These are phyloP conservation scores for Gaertneriomyces semiglobifer DNA, from an alignment of 192 early-diverging fungal genomes.

Conservation along the genomic window DNA sequence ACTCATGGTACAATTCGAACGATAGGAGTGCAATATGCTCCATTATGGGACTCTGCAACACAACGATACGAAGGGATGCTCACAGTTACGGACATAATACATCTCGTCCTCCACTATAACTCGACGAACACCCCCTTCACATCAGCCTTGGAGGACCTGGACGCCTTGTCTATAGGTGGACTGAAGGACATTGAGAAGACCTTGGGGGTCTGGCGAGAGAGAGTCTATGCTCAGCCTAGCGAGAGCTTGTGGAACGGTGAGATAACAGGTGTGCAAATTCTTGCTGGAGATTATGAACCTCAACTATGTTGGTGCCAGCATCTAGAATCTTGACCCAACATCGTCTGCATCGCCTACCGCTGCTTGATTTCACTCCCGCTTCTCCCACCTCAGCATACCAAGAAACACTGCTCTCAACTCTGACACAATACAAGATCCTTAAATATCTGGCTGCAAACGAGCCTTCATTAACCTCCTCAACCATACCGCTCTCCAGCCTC, in stretches of 20 bases:
- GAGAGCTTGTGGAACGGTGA: no score
- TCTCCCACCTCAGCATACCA: constrained; percentile 49
- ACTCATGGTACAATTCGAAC: constrained; percentile 14
- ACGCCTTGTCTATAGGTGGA: constrained; percentile 67
- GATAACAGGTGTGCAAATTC: background rate
- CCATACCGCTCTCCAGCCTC: no score
- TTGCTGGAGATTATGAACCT: background rate
- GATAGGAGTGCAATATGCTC: constrained; percentile 85
- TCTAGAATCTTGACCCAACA: constrained; percentile 73
- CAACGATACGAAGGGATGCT: constrained; percentile 91
- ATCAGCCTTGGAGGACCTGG: constrained; percentile 83
- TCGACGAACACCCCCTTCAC: constrained; percentile 69
- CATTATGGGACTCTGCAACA: constrained; percentile 77
- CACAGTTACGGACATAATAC: constrained; percentile 90
- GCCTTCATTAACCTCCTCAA: background rate
- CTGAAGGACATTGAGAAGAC: constrained; percentile 33
- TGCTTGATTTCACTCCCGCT: constrained; percentile 60
- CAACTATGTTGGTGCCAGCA: constrained; percentile 38
- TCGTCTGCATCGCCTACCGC: constrained; percentile 81
- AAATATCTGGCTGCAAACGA: constrained; percentile 85
- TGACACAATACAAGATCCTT: constrained; percentile 84
- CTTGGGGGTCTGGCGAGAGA: no score
- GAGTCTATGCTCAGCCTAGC: no score
- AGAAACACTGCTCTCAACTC: constrained; percentile 89
- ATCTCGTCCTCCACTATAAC: constrained; percentile 83